Percentiles rank a stretch among this genome's conserved stretches.
phyloP scores from a whole-genome alignment of 1,139 yeast species.

The Torulaspora pretoriensis region DNA sequence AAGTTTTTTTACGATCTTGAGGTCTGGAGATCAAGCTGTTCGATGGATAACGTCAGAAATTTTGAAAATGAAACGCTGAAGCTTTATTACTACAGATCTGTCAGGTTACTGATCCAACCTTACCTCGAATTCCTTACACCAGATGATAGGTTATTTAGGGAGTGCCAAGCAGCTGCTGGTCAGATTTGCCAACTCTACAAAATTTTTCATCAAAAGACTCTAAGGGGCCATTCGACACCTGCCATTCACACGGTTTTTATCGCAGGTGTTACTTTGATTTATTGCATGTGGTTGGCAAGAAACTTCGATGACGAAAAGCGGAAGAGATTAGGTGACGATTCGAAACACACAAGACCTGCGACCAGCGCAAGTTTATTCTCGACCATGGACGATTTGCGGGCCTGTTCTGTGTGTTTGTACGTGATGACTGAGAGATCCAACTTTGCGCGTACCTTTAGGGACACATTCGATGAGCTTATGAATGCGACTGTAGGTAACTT shows the following conservation, averaged over 20 bases:
- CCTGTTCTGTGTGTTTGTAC: slow-evolving; percentile 54
- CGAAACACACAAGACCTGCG: slow-evolving; percentile 51
- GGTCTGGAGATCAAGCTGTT: slow-evolving; percentile 49
- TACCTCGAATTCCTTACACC: slow-evolving; percentile 54
- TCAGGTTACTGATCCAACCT: slow-evolving; percentile 54
- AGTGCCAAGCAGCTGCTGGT: slow-evolving; percentile 63
- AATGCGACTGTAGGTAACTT: slow-evolving; percentile 53
- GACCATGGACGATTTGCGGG: slow-evolving; percentile 53
- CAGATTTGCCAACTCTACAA: slow-evolving; percentile 56
- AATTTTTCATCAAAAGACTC: slow-evolving; percentile 54
- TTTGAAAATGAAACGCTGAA: slow-evolving; percentile 52
- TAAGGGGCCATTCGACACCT: slow-evolving; percentile 54
- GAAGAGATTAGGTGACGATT: slow-evolving; percentile 44
- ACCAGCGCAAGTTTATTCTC: slow-evolving; percentile 48
- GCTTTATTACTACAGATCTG: slow-evolving; percentile 53
- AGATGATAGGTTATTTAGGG: slow-evolving; percentile 51
- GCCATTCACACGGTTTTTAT: slow-evolving; percentile 60
- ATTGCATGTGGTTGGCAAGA: slow-evolving; percentile 58
- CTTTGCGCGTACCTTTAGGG: slow-evolving; percentile 54
- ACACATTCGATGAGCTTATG: slow-evolving; percentile 58
- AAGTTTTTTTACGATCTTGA: slow-evolving; percentile 46
- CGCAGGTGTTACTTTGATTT: slow-evolving; percentile 58
- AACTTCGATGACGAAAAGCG: slow-evolving; percentile 51
- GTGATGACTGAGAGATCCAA: slow-evolving; percentile 60
- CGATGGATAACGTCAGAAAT: slow-evolving; percentile 32